These are phyloP conservation scores for Dipteronia sinensis DNA, from an alignment of 345 rosid species.

Conservation along the genomic window DNA sequence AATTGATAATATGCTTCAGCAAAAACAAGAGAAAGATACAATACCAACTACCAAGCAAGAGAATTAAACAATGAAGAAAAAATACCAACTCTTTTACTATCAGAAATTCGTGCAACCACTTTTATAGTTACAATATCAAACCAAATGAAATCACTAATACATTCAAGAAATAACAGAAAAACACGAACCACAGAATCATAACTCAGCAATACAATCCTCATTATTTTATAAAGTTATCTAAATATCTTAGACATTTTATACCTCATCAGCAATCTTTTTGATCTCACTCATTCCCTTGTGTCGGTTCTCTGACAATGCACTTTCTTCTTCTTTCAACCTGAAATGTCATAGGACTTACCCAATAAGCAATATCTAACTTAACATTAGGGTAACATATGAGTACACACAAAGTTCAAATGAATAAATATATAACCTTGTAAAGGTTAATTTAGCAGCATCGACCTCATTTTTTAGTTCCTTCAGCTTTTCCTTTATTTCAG, in stretches of 20 bases:
- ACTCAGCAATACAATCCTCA: neutral
- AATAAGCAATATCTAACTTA: slow-evolving; percentile 14
- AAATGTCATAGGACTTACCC: slow-evolving; percentile 14
- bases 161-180: neutral
- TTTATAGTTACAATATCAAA: neutral
- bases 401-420: slow-evolving; percentile 10
- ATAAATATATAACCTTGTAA: slow-evolving; percentile 50
- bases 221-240: neutral
- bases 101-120: neutral
- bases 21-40: neutral
- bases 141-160: neutral
- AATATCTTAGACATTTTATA: slow-evolving; percentile 26
- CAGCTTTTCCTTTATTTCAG: slow-evolving; percentile 69
- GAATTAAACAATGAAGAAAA: neutral
- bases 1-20: neutral
- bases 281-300: slow-evolving; percentile 48
- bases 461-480: slow-evolving; percentile 57
- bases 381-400: slow-evolving; percentile 14
- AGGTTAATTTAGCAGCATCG: slow-evolving; percentile 49
- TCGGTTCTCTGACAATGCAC: slow-evolving; percentile 42
- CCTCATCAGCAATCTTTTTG: slow-evolving; percentile 59
- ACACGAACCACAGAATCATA: neutral
- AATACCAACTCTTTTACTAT: neutral
- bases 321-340: slow-evolving; percentile 80
- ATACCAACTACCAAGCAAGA: neutral